A percentile compares a stretch with the other conserved stretches of the same genome.
Conservation (phyloP, 805 yeast genomes). For the Kodamaea leandrae region DNA sequence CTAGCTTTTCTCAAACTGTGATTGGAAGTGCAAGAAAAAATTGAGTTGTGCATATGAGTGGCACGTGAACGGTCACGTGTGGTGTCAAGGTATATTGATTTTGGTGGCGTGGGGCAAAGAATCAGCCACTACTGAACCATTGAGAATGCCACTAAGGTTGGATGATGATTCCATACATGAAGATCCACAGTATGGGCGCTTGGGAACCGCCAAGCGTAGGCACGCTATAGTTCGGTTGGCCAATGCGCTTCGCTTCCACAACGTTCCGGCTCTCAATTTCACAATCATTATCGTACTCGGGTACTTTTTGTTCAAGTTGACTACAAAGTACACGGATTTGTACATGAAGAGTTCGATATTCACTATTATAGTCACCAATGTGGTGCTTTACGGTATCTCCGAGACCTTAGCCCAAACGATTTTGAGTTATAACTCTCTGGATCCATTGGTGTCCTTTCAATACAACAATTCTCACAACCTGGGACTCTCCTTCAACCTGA, state of each 20-base stretch:
- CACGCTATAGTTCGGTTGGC: constrained; percentile 16
- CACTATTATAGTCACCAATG: constrained; percentile 79
- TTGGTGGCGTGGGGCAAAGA: no score
- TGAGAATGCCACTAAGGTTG: constrained; percentile 26
- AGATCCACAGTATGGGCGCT: constrained; percentile 4
- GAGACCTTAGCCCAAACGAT: constrained; percentile 86
- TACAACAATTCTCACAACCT: constrained; percentile 16
- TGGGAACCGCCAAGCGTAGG: neutral
- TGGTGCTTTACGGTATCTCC: constrained; percentile 83
- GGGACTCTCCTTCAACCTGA: constrained; percentile 21
- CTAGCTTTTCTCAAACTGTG: constrained; percentile 31
- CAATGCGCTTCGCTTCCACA: constrained; percentile 38
- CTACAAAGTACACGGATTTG: constrained; percentile 55
- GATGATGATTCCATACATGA: constrained; percentile 16
- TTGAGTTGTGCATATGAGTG: no score
- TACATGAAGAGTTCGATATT: constrained; percentile 64
- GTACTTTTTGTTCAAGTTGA: constrained; percentile 47
- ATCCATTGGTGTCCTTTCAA: constrained; percentile 23
- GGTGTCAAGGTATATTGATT: neutral
- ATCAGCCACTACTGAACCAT: no score
- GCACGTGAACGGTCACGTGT: constrained; percentile 3
- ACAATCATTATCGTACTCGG: constrained; percentile 49
- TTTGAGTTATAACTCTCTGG: constrained; percentile 23
- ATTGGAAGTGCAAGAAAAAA: constrained; percentile 28
- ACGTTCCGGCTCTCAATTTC: constrained; percentile 58